Conservation (phyloP, 345 rosid species). For the Nephelium lappaceum region DNA sequence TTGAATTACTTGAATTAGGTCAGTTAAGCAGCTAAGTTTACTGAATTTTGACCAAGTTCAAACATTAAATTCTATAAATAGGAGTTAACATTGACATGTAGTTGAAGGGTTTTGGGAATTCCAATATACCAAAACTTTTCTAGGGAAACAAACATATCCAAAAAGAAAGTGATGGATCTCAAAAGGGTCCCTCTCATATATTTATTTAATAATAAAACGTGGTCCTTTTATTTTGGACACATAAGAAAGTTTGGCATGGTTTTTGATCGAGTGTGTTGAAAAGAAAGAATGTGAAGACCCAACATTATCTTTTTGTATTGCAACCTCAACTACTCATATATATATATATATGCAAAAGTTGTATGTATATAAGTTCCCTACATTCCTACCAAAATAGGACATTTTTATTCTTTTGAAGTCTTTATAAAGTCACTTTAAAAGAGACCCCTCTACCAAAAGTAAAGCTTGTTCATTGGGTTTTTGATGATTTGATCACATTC, state of each 20-base stretch:
- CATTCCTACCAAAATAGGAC: slow-evolving; percentile 9
- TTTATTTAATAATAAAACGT: slow-evolving; percentile 2
- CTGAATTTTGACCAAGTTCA: background rate
- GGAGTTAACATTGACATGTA: background rate
- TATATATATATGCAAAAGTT: background rate
- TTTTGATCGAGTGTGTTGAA: background rate
- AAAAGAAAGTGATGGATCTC: background rate
- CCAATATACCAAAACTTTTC: background rate
- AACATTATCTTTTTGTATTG: background rate
- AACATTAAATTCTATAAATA: background rate
- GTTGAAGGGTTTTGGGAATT: background rate
- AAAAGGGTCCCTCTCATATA: background rate
- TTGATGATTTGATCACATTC: background rate
- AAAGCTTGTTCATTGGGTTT: slow-evolving; percentile 3
- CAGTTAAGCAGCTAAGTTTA: too few relatives aligned
- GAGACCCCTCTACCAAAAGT: background rate
- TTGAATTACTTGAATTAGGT: background rate
- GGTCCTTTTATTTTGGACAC: background rate
- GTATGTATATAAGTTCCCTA: background rate
- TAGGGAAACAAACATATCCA: background rate
- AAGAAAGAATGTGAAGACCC: background rate
- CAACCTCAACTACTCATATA: background rate
- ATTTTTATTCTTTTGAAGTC: background rate
- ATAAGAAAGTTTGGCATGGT: background rate
- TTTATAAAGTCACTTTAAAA: background rate